Conservation (phyloP, 805 yeast genomes). For the Myxozyma neglecta region DNA sequence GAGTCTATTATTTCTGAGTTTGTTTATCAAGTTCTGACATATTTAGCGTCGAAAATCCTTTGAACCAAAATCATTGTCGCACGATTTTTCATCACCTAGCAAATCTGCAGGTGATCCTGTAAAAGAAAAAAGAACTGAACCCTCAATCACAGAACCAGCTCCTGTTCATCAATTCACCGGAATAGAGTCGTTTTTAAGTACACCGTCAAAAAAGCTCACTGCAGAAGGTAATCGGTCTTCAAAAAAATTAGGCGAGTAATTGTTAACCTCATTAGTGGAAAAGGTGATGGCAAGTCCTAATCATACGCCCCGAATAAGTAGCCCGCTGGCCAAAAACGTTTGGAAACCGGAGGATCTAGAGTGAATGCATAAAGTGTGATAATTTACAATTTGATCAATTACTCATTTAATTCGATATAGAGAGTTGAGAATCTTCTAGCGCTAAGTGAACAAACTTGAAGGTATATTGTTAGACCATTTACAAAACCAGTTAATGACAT, state of each 20-base stretch:
- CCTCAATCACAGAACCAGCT: not conserved
- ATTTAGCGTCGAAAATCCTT: slow-evolving; percentile 12
- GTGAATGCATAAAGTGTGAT: not conserved
- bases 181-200: not conserved
- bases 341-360: slow-evolving; percentile 10
- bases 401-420: not conserved
- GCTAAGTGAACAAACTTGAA: not conserved
- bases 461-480: too few relatives aligned
- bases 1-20: not conserved
- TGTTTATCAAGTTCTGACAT: not conserved
- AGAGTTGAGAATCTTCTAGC: not conserved
- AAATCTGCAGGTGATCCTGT: not conserved
- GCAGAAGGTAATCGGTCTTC: not conserved
- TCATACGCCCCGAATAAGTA: slow-evolving; percentile 27
- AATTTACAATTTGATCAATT: not conserved
- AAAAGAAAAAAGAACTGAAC: not conserved
- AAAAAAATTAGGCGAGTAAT: too few relatives aligned
- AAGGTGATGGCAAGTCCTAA: not conserved
- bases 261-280: too few relatives aligned
- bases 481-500: too few relatives aligned
- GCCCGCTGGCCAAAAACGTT: slow-evolving; percentile 25
- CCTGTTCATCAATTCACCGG: not conserved
- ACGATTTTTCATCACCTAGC: not conserved
- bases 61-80: slow-evolving; percentile 10
- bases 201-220: not conserved